Conservation (phyloP, 192 early-diverging fungal genomes). For the Backusella macrospora region DNA sequence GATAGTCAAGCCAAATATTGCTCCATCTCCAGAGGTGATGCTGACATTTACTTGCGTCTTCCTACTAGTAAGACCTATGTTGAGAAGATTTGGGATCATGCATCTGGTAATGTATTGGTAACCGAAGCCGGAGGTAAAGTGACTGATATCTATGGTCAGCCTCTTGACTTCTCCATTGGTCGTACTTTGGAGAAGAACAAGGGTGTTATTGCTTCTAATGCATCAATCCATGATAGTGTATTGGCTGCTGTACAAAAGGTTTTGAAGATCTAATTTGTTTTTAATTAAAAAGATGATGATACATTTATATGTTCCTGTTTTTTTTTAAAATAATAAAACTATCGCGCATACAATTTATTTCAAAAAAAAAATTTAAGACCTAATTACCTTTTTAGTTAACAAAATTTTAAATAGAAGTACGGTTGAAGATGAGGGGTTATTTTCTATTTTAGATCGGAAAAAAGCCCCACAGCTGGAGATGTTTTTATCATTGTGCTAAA, state of each 20-base stretch:
- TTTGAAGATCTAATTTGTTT: slow-evolving; percentile 29
- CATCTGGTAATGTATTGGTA: slow-evolving; percentile 87
- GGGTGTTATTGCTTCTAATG: slow-evolving; percentile 85
- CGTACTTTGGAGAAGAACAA: slow-evolving; percentile 82
- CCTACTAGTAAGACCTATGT: slow-evolving; percentile 80
- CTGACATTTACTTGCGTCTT: slow-evolving; percentile 89
- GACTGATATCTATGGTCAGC: slow-evolving; percentile 79
- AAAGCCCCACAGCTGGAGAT: too few relatives aligned
- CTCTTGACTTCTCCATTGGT: slow-evolving; percentile 89
- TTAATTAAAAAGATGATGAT: neutral
- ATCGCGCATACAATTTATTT: too few relatives aligned
- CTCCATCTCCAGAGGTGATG: slow-evolving; percentile 88
- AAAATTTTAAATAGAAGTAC: too few relatives aligned
- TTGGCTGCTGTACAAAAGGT: slow-evolving; percentile 76
- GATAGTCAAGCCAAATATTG: slow-evolving; percentile 99
- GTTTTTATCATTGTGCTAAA: too few relatives aligned
- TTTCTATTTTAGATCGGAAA: too few relatives aligned
- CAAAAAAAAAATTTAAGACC: too few relatives aligned
- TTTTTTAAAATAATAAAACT: neutral
- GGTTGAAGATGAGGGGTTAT: too few relatives aligned
- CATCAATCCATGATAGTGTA: slow-evolving; percentile 74
- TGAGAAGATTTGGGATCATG: slow-evolving; percentile 99
- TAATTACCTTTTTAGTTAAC: too few relatives aligned
- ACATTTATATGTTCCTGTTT: neutral
- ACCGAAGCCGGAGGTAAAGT: slow-evolving; percentile 91